Conservation (phyloP, 2,329 filamentous ascomycete species). For the Fusarium siculi region DNA sequence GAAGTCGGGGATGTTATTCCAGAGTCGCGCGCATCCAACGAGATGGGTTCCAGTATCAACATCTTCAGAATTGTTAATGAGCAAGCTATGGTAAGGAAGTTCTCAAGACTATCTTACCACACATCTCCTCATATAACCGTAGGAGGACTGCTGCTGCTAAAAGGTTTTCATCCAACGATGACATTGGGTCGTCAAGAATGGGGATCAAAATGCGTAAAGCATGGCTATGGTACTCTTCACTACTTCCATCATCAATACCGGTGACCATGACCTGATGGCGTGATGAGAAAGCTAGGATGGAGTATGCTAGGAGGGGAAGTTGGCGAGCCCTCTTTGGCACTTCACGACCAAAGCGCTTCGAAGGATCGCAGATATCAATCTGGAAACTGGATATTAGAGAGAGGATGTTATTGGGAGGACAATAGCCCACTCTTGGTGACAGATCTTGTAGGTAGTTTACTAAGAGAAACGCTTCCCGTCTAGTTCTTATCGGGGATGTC, state of each 20-base stretch:
- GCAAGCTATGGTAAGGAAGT: background rate
- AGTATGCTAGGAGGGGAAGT: slow-evolving; percentile 51
- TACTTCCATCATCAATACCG: slow-evolving; percentile 43
- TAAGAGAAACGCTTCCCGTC: background rate
- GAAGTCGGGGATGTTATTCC: slow-evolving; percentile 44
- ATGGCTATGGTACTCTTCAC: slow-evolving; percentile 54
- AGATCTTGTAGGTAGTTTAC: background rate
- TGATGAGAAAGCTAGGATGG: slow-evolving; percentile 43
- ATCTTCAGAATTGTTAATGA: slow-evolving; percentile 22
- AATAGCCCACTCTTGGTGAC: background rate
- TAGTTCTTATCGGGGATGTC: background rate
- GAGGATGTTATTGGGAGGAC: rapidly evolving
- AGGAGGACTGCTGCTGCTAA: slow-evolving; percentile 53
- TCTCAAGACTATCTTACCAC: slow-evolving; percentile 36
- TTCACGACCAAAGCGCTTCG: slow-evolving; percentile 53
- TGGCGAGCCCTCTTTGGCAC: slow-evolving; percentile 53
- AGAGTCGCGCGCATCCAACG: slow-evolving; percentile 40
- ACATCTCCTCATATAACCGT: slow-evolving; percentile 54
- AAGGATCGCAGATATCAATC: slow-evolving; percentile 56
- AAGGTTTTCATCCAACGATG: slow-evolving; percentile 52
- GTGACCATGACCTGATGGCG: slow-evolving; percentile 34
- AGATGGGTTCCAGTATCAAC: slow-evolving; percentile 44
- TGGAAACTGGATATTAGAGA: slow-evolving; percentile 9
- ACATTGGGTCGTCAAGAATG: slow-evolving; percentile 48
- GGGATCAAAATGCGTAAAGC: slow-evolving; percentile 54